These are phyloP conservation scores for Neurospora sp. DNA, from an alignment of 495 filamentous ascomycete genomes.

Conservation along the genomic window DNA sequence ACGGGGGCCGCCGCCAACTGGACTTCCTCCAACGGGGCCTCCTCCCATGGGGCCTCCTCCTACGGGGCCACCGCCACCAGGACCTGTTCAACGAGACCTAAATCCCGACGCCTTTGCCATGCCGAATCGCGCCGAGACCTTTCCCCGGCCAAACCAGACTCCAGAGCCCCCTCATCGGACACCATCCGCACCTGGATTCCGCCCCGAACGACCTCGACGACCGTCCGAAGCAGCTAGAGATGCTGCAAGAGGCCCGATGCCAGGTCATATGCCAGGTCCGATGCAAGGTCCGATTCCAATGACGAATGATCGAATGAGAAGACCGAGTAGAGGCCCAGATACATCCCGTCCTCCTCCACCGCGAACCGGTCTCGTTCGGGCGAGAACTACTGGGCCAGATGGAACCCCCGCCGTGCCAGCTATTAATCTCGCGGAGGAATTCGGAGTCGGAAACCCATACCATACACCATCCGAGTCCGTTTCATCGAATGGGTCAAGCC, in stretches of 20 bases:
- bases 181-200: constrained; percentile 32
- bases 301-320: constrained; percentile 22
- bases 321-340: constrained; percentile 39
- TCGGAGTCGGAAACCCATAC: constrained; percentile 44
- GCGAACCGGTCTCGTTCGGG: constrained; percentile 32
- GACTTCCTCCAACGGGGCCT: not conserved
- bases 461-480: constrained; percentile 57
- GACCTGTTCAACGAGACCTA: constrained; percentile 15
- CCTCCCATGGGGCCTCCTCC: not conserved
- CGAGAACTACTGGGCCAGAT: constrained; percentile 11
- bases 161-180: constrained; percentile 31
- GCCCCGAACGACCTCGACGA: constrained; percentile 26
- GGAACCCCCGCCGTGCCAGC: constrained; percentile 25
- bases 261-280: constrained; percentile 1
- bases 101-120: constrained; percentile 25
- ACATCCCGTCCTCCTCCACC: constrained; percentile 39
- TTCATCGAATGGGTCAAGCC: constrained; percentile 54
- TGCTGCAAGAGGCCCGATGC: constrained; percentile 6
- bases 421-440: constrained; percentile 41
- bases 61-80: not conserved
- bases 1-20: not conserved
- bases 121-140: constrained; percentile 44
- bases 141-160: constrained; percentile 33
- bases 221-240: constrained; percentile 18
- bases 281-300: constrained; percentile 4